phyloP scores from a whole-genome alignment of 495 filamentous ascomycete species.

The Opeltia flavorubescens region DNA sequence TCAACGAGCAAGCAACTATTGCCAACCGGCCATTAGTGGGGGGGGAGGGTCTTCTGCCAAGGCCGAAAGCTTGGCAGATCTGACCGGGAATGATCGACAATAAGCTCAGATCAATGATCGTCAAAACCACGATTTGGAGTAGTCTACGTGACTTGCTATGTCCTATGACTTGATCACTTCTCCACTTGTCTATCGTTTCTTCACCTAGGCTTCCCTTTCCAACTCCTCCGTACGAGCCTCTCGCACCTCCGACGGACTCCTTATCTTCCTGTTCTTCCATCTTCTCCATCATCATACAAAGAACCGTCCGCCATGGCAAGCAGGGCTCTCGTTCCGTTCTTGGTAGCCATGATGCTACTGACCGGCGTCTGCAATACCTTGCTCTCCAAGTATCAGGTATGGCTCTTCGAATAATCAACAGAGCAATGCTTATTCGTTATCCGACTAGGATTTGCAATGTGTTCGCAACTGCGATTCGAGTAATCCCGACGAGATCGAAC shows the following conservation, averaged over 20 bases:
- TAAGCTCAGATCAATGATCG: not conserved
- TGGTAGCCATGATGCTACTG: constrained; percentile 85
- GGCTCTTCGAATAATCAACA: not conserved
- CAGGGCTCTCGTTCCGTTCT: constrained; percentile 57
- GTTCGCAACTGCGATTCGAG: constrained; percentile 73
- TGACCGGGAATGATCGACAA: not conserved
- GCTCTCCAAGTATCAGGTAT: constrained; percentile 87
- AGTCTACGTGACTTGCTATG: too few species aligned
- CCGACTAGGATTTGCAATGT: constrained; percentile 79
- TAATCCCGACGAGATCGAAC: constrained; percentile 47
- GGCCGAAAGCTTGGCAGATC: not conserved
- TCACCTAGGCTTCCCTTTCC: not conserved
- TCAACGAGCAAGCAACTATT: too few species aligned
- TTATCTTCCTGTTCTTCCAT: not conserved
- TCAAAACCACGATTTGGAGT: too few species aligned
- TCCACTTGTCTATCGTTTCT: not conserved
- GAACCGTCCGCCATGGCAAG: constrained; percentile 29
- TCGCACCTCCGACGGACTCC: not conserved
- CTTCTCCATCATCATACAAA: not conserved
- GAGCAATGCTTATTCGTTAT: constrained; percentile 5
- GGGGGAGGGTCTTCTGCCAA: not conserved
- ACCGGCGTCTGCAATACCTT: constrained; percentile 94
- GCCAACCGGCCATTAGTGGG: not conserved
- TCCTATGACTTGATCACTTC: not conserved
- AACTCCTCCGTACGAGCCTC: not conserved